A percentile compares a stretch with the other conserved stretches of the same genome.
phyloP scores from a whole-genome alignment of 345 rosid species.

The Pseudoturritis turrita region DNA sequence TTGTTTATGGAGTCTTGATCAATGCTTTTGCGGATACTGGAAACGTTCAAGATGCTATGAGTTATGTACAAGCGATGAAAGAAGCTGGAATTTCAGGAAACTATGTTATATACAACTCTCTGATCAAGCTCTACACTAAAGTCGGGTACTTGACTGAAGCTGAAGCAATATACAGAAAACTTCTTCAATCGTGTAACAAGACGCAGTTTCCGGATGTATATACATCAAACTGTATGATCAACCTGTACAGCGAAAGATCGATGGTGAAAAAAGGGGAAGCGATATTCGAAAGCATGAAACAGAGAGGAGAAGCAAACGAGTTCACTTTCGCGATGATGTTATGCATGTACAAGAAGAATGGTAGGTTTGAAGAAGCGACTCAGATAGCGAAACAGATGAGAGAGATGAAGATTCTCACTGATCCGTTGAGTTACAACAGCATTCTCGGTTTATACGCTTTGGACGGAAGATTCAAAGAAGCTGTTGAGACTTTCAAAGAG shows the following conservation, averaged over 20 bases:
- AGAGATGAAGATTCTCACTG: conserved; percentile 50
- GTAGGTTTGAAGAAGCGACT: conserved; percentile 66
- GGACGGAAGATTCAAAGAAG: conserved; percentile 72
- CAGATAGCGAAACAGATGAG: conserved; percentile 65
- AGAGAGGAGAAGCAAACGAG: conserved; percentile 65
- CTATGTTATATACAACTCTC: conserved; percentile 54
- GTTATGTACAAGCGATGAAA: conserved; percentile 57
- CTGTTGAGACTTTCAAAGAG: conserved; percentile 53
- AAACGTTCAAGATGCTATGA: conserved; percentile 52
- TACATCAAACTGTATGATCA: conserved; percentile 81
- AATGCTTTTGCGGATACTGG: conserved; percentile 80
- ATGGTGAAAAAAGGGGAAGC: conserved; percentile 63
- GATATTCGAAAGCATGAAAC: conserved; percentile 60
- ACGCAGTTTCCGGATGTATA: conserved; percentile 46
- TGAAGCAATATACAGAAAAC: conserved; percentile 57
- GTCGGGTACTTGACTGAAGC: conserved; percentile 79
- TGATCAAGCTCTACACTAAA: conserved; percentile 83
- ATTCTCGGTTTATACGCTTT: conserved; percentile 57
- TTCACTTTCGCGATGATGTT: conserved; percentile 81
- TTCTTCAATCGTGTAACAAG: conserved; percentile 14
- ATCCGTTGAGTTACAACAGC: conserved; percentile 65
- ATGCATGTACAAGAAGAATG: conserved; percentile 72
- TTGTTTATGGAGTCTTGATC: conserved; percentile 76
- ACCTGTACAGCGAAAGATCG: conserved; percentile 65
- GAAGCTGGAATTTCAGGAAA: conserved; percentile 58